These are phyloP conservation scores for Vitis riparia DNA, from an alignment of 164 flowering plant species.

Conservation along the genomic window DNA sequence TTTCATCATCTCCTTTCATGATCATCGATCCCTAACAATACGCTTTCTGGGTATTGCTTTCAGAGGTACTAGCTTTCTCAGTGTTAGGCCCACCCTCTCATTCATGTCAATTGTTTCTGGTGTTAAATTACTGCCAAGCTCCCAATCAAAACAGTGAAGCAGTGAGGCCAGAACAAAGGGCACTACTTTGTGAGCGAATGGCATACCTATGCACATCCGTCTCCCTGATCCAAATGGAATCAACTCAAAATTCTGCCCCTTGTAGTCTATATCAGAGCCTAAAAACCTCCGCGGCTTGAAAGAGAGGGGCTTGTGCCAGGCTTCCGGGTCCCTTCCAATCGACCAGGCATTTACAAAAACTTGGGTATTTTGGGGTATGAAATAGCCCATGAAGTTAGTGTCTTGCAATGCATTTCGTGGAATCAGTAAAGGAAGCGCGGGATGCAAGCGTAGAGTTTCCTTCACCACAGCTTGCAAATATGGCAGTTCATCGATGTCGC, in stretches of 20 bases:
- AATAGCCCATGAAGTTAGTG: slow-evolving; percentile 17
- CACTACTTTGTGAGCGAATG: slow-evolving; percentile 15
- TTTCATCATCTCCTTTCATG: too few relatives aligned
- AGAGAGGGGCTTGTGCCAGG: slow-evolving; percentile 20
- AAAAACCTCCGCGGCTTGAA: slow-evolving; percentile 29
- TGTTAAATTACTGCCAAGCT: too few relatives aligned
- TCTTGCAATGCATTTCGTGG: slow-evolving; percentile 17
- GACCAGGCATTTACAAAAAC: slow-evolving; percentile 22
- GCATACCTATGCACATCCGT: slow-evolving; percentile 22
- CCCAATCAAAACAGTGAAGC: neutral
- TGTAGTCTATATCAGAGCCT: slow-evolving; percentile 21
- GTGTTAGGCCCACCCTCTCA: too few relatives aligned
- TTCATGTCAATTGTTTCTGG: too few relatives aligned
- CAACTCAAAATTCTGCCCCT: slow-evolving; percentile 24
- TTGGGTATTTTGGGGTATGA: slow-evolving; percentile 22
- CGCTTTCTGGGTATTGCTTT: too few relatives aligned
- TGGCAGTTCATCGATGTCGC: slow-evolving; percentile 13
- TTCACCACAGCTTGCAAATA: slow-evolving; percentile 23
- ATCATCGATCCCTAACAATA: too few relatives aligned
- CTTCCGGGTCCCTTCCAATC: slow-evolving; percentile 16
- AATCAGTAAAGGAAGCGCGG: slow-evolving; percentile 22
- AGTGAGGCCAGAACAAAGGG: slow-evolving; percentile 18
- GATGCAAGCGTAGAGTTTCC: slow-evolving; percentile 24
- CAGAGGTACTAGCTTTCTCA: too few relatives aligned
- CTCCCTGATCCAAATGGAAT: slow-evolving; percentile 31